phyloP scores from a whole-genome alignment of 148 eudicot genomes.

The Euryodendron excelsum region DNA sequence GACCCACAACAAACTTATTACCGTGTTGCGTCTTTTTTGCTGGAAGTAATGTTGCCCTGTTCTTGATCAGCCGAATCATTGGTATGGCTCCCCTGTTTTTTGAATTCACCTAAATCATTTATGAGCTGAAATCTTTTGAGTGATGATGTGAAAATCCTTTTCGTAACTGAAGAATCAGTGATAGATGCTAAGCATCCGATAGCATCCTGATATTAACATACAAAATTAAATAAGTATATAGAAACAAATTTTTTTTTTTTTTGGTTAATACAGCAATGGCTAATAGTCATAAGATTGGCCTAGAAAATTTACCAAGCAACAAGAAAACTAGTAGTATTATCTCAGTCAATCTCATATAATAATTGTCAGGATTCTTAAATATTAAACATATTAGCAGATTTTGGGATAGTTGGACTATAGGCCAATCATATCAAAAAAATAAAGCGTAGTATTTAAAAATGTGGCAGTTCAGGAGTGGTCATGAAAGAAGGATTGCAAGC shows the following conservation, averaged over 20 bases:
- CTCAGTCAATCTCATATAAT: background rate
- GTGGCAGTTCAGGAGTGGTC: background rate
- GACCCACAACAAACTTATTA: constrained; percentile 14
- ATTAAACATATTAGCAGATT: background rate
- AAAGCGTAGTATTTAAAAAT: no score
- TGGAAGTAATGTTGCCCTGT: constrained; percentile 22
- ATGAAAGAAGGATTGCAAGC: background rate
- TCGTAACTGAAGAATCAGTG: constrained; percentile 49
- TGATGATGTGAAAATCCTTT: constrained; percentile 47
- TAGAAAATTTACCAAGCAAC: background rate
- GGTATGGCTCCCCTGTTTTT: constrained; percentile 23
- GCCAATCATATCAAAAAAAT: no score
- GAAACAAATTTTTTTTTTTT: background rate
- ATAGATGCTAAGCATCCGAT: constrained; percentile 64
- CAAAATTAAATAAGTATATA: background rate
- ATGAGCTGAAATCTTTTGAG: constrained; percentile 53
- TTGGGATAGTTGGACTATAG: background rate
- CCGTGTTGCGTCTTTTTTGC: constrained; percentile 44
- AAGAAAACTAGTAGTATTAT: background rate
- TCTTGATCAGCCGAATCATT: constrained; percentile 32
- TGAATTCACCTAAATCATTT: constrained; percentile 34
- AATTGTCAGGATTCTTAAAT: background rate
- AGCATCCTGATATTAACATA: constrained; percentile 51
- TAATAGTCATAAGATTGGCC: background rate
- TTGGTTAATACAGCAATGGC: background rate